Conservation (phyloP, 805 yeast species). For the Candida nitratophila region DNA sequence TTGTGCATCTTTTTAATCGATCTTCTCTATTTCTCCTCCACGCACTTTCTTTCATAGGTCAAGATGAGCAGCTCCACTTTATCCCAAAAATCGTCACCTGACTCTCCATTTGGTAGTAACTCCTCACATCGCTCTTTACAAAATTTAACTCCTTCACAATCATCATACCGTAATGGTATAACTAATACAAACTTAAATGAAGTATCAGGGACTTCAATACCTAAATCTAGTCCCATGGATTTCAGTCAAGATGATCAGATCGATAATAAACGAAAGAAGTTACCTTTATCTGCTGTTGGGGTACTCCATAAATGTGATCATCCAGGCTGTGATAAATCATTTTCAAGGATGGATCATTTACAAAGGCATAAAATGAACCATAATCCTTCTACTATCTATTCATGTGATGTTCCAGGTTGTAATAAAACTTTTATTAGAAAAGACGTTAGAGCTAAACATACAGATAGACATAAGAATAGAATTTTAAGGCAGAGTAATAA, state of each 20-base stretch:
- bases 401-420: conserved; percentile 42
- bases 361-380: conserved; percentile 52
- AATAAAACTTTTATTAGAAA: conserved; percentile 45
- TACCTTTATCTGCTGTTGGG: conserved; percentile 4
- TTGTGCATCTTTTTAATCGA: no score
- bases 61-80: not conserved
- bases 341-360: conserved; percentile 52
- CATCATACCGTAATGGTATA: no score
- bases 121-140: not conserved
- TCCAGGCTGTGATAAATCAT: conserved; percentile 42
- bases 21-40: no score
- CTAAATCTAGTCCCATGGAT: not conserved
- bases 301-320: conserved; percentile 26
- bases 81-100: not conserved
- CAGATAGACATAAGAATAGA: conserved; percentile 27
- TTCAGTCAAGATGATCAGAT: not conserved
- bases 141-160: no score
- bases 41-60: no score
- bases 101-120: not conserved
- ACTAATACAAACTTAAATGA: no score
- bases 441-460: conserved; percentile 42
- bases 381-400: conserved; percentile 32
- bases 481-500: conserved; percentile 9
- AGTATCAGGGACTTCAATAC: not conserved
- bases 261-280: not conserved